These are phyloP conservation scores for Lodderomyces beijingensis DNA, from an alignment of 1,139 yeast species.

Conservation along the genomic window DNA sequence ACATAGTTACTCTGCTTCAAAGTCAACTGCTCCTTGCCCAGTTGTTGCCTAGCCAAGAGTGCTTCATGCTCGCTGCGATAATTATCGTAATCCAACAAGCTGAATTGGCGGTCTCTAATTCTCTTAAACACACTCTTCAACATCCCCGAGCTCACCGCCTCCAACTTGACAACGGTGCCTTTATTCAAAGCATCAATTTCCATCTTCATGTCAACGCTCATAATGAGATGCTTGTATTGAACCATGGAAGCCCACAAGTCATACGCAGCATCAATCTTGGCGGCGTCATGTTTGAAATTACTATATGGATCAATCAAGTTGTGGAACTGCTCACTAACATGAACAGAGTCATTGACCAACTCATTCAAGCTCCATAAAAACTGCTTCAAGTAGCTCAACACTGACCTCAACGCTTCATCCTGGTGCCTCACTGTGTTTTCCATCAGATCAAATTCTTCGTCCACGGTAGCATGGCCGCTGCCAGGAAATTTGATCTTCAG, in stretches of 20 bases:
- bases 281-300: constrained; percentile 12
- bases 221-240: constrained; percentile 9
- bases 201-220: constrained; percentile 6
- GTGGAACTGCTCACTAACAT: constrained; percentile 17
- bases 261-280: constrained; percentile 9
- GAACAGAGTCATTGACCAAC: constrained; percentile 16
- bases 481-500: constrained; percentile 26
- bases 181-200: constrained; percentile 6
- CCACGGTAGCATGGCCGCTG: constrained; percentile 27
- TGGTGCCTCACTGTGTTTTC: constrained; percentile 12
- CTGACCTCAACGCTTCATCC: constrained; percentile 4
- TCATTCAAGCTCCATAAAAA: constrained; percentile 13
- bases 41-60: constrained; percentile 20
- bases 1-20: constrained; percentile 27
- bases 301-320: constrained; percentile 27
- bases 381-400: constrained; percentile 5
- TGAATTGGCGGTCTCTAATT: constrained; percentile 25
- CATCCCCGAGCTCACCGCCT: constrained; percentile 11
- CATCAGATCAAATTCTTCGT: constrained; percentile 34
- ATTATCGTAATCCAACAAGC: constrained; percentile 35
- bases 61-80: constrained; percentile 22
- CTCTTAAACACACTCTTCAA: constrained; percentile 23
- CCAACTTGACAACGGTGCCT: constrained; percentile 15
- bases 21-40: constrained; percentile 16
- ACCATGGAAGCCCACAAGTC: constrained; percentile 10